phyloP scores from a whole-genome alignment of 148 eudicot genomes.

The Camellia japonica region DNA sequence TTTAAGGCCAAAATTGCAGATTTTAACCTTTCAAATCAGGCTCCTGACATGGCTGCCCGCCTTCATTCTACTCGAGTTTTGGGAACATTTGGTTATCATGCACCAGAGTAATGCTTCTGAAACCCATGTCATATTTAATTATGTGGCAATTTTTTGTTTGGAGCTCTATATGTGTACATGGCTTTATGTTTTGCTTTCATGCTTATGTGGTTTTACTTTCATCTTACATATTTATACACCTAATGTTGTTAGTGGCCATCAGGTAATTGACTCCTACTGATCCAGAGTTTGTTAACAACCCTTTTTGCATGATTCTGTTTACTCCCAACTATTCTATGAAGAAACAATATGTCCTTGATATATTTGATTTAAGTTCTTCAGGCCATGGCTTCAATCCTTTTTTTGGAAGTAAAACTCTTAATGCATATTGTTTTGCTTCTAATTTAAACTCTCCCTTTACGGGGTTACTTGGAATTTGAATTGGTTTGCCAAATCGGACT shows the following conservation, averaged over 20 bases:
- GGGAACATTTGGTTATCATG: conserved; percentile 92
- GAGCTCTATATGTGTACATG: not conserved
- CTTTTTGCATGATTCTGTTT: not conserved
- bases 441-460: not conserved
- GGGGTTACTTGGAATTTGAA: not conserved
- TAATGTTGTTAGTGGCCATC: not conserved
- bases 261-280: not conserved
- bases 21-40: conserved; percentile 77
- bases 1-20: conserved; percentile 80
- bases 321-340: not conserved
- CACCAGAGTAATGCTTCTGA: conserved; percentile 69
- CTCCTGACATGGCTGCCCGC: conserved; percentile 93
- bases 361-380: not conserved
- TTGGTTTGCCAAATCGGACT: not conserved
- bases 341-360: not conserved
- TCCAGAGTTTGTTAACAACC: not conserved
- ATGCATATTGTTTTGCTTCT: not conserved
- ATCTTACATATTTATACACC: not conserved
- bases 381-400: not conserved
- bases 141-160: not conserved
- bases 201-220: conserved; percentile 7
- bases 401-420: not conserved
- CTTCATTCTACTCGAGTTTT: conserved; percentile 86
- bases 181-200: not conserved
- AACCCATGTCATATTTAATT: not conserved